Percentiles rank a stretch among this genome's conserved stretches.
Evolutionary conservation across 768 basidiomycete species (phyloP).

Genomic region (Termitomyces titanicus): DNA sequence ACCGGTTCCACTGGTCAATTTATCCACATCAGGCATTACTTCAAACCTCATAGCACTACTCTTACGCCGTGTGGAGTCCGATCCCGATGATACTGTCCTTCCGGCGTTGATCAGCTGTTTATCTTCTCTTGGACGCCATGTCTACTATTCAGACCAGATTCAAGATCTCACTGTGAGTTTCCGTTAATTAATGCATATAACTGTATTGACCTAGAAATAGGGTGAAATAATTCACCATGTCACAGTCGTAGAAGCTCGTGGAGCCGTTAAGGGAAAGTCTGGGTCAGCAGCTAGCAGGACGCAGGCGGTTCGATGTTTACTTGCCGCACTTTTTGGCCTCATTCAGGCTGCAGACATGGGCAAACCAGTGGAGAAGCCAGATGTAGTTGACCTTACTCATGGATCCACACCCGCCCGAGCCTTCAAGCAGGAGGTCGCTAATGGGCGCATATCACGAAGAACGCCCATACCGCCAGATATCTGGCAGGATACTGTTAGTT

Average conservation of each 20-base stretch:
- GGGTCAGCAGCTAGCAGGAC: slow-evolving; percentile 39
- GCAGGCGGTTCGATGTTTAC: slow-evolving; percentile 65
- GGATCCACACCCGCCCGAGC: slow-evolving; percentile 21
- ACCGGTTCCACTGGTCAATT: slow-evolving; percentile 77
- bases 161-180: slow-evolving; percentile 72
- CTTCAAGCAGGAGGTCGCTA: slow-evolving; percentile 23
- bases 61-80: slow-evolving; percentile 61
- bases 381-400: slow-evolving; percentile 2
- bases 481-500: slow-evolving; percentile 87
- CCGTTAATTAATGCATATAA: background rate
- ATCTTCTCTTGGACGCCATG: slow-evolving; percentile 81
- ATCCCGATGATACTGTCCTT: slow-evolving; percentile 62
- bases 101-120: slow-evolving; percentile 71
- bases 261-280: slow-evolving; percentile 37
- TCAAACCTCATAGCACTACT: slow-evolving; percentile 74
- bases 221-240: slow-evolving; percentile 79
- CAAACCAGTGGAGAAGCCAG: slow-evolving; percentile 30
- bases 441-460: slow-evolving; percentile 47
- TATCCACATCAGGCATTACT: slow-evolving; percentile 87
- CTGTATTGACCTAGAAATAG: slow-evolving; percentile 20
- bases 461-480: slow-evolving; percentile 74
- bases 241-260: slow-evolving; percentile 64
- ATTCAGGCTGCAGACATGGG: slow-evolving; percentile 55
- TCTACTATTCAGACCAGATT: slow-evolving; percentile 96
- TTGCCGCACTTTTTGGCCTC: slow-evolving; percentile 69